Conservation (phyloP, 78 protist species). For the Capsaspora owczarzaki region DNA sequence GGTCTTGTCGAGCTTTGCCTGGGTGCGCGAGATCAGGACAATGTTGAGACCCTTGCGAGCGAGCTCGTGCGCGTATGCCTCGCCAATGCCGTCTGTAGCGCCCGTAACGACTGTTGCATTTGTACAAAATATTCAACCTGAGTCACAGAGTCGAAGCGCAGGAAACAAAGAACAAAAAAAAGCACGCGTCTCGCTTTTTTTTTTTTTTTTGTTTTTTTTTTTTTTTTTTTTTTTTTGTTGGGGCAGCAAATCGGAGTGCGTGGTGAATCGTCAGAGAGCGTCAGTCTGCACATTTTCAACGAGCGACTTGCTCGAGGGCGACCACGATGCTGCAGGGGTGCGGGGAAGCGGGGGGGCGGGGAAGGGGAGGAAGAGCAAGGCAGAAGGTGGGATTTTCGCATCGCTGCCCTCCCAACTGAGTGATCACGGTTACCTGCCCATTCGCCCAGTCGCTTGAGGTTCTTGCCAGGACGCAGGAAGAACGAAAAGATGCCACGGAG, state of each 20-base stretch:
- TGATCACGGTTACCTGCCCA: constrained; percentile 52
- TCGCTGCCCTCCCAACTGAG: too few species aligned
- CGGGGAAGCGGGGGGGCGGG: too few species aligned
- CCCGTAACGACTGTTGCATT: constrained; percentile 49
- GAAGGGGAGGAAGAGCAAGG: too few species aligned
- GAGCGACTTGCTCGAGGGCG: too few species aligned
- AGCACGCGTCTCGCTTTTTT: background rate
- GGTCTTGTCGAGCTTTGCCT: constrained; percentile 11
- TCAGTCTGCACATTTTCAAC: too few species aligned
- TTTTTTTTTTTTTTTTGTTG: too few species aligned
- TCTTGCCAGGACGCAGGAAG: constrained; percentile 19
- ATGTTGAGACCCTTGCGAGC: constrained; percentile 47
- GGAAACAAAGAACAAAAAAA: background rate
- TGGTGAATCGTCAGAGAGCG: too few species aligned
- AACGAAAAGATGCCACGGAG: background rate
- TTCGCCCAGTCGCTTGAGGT: constrained; percentile 37
- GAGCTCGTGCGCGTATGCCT: constrained; percentile 33
- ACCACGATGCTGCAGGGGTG: too few species aligned
- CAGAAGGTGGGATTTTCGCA: background rate
- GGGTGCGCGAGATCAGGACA: constrained; percentile 35
- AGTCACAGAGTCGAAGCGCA: background rate
- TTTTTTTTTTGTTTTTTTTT: too few species aligned
- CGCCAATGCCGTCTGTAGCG: constrained; percentile 68
- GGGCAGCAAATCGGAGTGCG: too few species aligned
- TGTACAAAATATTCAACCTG: background rate